Percentiles rank a stretch among this genome's conserved stretches.
Evolutionary conservation across 2,329 filamentous ascomycete species (phyloP).

Genomic region (Colletotrichum eremochloae): DNA sequence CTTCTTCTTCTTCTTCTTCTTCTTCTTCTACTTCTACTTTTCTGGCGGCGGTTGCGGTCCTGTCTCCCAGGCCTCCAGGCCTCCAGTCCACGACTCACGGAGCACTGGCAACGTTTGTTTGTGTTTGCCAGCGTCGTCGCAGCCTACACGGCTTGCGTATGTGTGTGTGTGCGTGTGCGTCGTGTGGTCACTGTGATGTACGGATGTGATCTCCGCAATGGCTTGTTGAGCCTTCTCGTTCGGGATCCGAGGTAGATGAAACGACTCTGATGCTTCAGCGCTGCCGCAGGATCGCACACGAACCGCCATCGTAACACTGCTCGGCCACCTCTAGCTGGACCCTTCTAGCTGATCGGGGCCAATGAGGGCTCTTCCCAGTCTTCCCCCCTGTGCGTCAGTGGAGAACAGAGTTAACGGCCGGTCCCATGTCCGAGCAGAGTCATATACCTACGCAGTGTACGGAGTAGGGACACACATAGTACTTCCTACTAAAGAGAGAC

Average conservation of each 20-base stretch:
- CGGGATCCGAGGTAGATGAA: conserved; percentile 39
- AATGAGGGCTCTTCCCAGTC: conserved; percentile 7
- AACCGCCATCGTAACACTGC: conserved; percentile 16
- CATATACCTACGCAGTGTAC: not conserved
- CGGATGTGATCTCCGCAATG: not conserved
- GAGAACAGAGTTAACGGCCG: conserved; percentile 32
- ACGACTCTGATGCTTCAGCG: conserved; percentile 39
- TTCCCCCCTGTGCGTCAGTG: conserved; percentile 16
- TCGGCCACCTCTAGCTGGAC: conserved; percentile 17
- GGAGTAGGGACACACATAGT: too few species aligned
- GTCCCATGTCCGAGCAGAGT: conserved; percentile 24
- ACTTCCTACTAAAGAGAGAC: not conserved
- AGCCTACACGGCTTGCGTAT: not conserved
- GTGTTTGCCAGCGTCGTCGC: not conserved
- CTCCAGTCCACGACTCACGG: conserved; percentile 1
- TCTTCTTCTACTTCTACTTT: not conserved
- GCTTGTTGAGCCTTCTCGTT: not conserved
- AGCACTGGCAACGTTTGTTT: not conserved
- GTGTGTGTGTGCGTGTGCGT: not conserved
- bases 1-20: not conserved
- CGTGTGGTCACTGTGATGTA: not conserved
- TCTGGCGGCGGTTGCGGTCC: not conserved
- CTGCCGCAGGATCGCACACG: conserved; percentile 39
- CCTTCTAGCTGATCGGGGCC: not conserved
- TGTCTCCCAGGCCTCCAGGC: not conserved